Evolutionary conservation across 257 asterid species (phyloP), one percentile per base, ranked within the genome.

Genomic region (Solanum chilense): DNA sequence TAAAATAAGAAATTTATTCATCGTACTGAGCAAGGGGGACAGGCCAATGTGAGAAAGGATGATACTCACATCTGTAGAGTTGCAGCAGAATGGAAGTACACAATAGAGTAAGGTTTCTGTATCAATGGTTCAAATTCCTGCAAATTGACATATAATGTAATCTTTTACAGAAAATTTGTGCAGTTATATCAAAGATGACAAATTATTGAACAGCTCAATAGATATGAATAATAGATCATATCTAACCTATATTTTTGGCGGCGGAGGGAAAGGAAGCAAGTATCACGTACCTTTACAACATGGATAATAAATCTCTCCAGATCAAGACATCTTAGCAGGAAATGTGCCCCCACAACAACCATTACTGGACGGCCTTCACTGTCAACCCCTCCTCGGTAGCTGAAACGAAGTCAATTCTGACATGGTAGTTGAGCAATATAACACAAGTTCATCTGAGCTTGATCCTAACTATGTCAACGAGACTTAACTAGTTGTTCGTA

Each of bases 41-140:
- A 76, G 23, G 82, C 35, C 58, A 76, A 44, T 76, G 58, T n/a
- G 41, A 77, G 41, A 16, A 74, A 44, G 25, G 25, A 77, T 77
- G 62, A 77, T 92, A 86, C 93, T 86, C 86, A 97, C 99, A 91
- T 85, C 89, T 97, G 98, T 85, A 97, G 89, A 83, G 99, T 93
- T 71, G 99, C 99, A 0, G 98, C 98, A 8, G 99, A 97, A 88
- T 97, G 99, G 92, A 97, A 90, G 92, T 97, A 97, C 86, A 95
- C 99, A 90, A 96, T 92, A 12, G 97, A 47, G 87, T 94, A 96
- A 83, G 99, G 99, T 94, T 96, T 97, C 93, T 96, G 98, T 82
- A 97, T 94, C 92, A 97, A 90, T 86, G 99, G 98, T 89, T 97
- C 99, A 70, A 97, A 97, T 93, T 97, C 99, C 99, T 97, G 96